Conservation (phyloP, 306 rosid genomes). For the Rosa multiflora region DNA sequence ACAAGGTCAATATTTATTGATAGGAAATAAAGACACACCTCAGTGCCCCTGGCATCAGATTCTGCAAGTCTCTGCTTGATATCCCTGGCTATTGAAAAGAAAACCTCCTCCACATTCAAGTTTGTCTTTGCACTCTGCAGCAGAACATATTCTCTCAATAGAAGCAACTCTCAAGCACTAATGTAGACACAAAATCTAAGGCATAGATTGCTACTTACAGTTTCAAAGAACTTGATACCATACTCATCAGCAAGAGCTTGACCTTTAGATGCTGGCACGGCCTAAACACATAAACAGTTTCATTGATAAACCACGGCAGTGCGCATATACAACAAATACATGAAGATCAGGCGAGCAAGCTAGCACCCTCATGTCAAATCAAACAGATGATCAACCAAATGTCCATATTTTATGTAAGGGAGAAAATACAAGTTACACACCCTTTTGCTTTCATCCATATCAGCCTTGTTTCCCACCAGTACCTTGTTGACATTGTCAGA, state of each 20-base stretch:
- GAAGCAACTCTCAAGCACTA: constrained; percentile 18
- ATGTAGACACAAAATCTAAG: constrained; percentile 15
- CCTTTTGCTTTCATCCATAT: constrained; percentile 88
- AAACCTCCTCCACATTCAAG: constrained; percentile 86
- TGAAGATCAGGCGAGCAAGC: neutral
- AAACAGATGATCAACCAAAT: neutral
- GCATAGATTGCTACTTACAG: constrained; percentile 52
- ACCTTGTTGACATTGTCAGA: constrained; percentile 80
- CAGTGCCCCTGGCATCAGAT: constrained; percentile 59
- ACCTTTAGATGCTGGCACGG: constrained; percentile 79
- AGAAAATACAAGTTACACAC: constrained; percentile 31
- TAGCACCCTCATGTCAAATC: constrained; percentile 3
- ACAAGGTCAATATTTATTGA: constrained; percentile 8
- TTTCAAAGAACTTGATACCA: constrained; percentile 84
- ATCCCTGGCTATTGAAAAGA: constrained; percentile 80
- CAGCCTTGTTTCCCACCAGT: constrained; percentile 86
- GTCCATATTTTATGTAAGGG: neutral
- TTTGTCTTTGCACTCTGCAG: constrained; percentile 90
- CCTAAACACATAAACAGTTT: constrained; percentile 39
- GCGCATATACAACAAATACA: neutral
- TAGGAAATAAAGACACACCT: constrained; percentile 35
- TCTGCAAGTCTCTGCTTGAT: constrained; percentile 84
- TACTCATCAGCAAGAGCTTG: constrained; percentile 95
- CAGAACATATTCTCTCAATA: constrained; percentile 25
- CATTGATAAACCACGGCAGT: neutral